Percentiles rank a stretch among this genome's conserved stretches.
Conservation (phyloP, 306 rosid genomes). For the Vicia sativa region DNA sequence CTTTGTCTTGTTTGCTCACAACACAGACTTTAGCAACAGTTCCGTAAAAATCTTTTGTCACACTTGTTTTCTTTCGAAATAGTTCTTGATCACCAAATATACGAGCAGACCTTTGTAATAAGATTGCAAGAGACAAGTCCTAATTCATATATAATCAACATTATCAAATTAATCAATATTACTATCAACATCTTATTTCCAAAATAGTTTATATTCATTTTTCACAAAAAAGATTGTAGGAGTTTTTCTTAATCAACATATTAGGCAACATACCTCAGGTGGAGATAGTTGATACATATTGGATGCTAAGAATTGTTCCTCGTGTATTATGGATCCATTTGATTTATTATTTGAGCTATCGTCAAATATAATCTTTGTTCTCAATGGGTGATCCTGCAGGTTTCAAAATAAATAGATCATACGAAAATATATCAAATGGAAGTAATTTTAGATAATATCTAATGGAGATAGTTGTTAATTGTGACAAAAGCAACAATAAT, state of each 20-base stretch:
- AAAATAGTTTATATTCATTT: not conserved
- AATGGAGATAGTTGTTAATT: too few relatives aligned
- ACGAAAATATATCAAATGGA: too few relatives aligned
- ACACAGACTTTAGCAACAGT: constrained; percentile 45
- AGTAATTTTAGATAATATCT: too few relatives aligned
- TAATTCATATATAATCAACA: constrained; percentile 1
- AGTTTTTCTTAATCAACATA: too few relatives aligned
- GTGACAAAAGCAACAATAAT: not conserved
- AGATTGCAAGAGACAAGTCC: constrained; percentile 45
- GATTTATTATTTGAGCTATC: constrained; percentile 11
- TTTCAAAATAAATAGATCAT: not conserved
- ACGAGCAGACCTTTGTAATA: constrained; percentile 35
- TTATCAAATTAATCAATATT: too few relatives aligned
- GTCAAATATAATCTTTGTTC: constrained; percentile 6
- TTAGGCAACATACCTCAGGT: constrained; percentile 49
- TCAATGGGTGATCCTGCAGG: not conserved
- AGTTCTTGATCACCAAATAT: not conserved
- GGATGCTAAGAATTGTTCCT: constrained; percentile 36
- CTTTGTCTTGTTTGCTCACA: constrained; percentile 41
- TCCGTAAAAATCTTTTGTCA: constrained; percentile 42
- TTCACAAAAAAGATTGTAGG: not conserved
- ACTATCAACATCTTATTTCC: not conserved
- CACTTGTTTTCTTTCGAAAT: constrained; percentile 1
- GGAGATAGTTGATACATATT: constrained; percentile 45
- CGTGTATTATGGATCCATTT: constrained; percentile 18